Evolutionary conservation across 2,329 filamentous ascomycete genomes (phyloP), one percentile per base, ranked within the genome.

Genomic region (Cryphonectria carpinicola): DNA sequence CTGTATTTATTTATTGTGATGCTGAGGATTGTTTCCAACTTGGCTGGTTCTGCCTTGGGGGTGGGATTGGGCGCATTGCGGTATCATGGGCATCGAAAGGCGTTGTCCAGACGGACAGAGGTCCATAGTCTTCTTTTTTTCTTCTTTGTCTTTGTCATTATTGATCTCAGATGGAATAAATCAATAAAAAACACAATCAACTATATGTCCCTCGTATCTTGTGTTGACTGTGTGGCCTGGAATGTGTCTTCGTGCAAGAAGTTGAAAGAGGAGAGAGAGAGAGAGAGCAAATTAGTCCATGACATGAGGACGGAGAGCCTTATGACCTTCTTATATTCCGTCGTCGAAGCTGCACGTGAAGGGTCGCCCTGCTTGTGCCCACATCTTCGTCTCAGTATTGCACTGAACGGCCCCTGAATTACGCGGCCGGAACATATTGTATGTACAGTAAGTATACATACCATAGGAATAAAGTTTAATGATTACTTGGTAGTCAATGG

Each of bases 321-420:
- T 39, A 39, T 39, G 8, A 11, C 4, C 4, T n/a, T 13, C 17
- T 35, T 5, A 11, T 19, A 60, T 22, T 13, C 11, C 32, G 28
- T 32, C 28, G 56, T 32, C 17, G 6, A 32, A 19, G 19, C 3
- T 22, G 5, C 19, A 10, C 6, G 8, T 8, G 19, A n/a, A 60
- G 10, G 10, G 32, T 35, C 56, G 56, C 17, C 25, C 7, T 17
- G 28, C 13, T 60, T n/a, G 32, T 35, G 56, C 25, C 56, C 56
- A 32, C 56, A 22, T 35, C 25, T 60, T 5, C 28, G 56, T 60
- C 56, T 60, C 56, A 60, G 56, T 60, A 35, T 17, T 28, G 56
- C 32, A 14, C 7, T 60, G 56, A 60, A n/a, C 28, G 58, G 58
- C 58, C 58, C 58, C 58, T 62, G 22, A 19, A 41, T 62, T 62